A percentile compares a stretch with the other conserved stretches of the same genome.
Evolutionary conservation across 106 monocot species (phyloP).

Genomic region (Dendrobium huoshanense): DNA sequence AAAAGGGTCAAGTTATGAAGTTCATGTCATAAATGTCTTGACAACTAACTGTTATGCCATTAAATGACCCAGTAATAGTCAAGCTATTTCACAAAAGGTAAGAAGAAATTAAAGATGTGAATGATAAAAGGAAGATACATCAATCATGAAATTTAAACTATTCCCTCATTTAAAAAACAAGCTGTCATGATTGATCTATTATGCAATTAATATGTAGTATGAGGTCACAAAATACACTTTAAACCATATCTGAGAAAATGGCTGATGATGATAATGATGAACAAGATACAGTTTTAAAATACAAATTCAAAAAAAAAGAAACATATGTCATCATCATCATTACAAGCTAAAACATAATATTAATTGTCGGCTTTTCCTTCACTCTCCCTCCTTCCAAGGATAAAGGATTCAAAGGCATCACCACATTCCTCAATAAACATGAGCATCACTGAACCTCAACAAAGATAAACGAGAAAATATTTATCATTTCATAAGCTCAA

Average conservation of each 20-base stretch:
- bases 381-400: not conserved
- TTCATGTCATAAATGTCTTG: not conserved
- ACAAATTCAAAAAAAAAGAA: not conserved
- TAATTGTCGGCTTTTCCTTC: not conserved
- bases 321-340: not conserved
- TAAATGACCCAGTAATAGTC: not conserved
- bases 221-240: not conserved
- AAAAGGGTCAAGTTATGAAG: not conserved
- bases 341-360: not conserved
- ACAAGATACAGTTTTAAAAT: not conserved
- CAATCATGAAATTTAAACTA: not conserved
- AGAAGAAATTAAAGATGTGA: not conserved
- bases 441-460: not conserved
- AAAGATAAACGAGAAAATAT: not conserved
- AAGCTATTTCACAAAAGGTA: not conserved
- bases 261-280: not conserved
- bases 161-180: not conserved
- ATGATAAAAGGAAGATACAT: not conserved
- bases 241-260: not conserved
- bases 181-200: not conserved
- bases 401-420: not conserved
- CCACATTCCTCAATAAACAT: not conserved
- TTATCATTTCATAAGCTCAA: not conserved
- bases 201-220: not conserved
- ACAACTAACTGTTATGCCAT: not conserved